These are phyloP conservation scores for Blumeria graminis DNA, from an alignment of 2,329 filamentous ascomycete genomes.

Conservation along the genomic window DNA sequence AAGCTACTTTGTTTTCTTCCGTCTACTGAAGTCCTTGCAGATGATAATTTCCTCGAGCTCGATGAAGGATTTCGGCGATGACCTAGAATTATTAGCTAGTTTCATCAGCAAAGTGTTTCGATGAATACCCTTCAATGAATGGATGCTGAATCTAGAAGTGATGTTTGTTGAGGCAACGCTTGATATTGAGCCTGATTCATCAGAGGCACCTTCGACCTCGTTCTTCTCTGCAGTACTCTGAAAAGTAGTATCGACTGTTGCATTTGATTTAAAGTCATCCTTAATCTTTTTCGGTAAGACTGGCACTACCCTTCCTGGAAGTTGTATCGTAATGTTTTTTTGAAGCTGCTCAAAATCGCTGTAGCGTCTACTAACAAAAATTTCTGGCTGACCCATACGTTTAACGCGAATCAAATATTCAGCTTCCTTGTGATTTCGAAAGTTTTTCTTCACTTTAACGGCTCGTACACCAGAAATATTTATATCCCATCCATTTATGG, in stretches of 20 bases:
- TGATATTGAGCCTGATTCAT: not conserved
- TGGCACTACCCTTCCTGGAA: constrained; percentile 75
- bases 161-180: not conserved
- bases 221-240: constrained; percentile 20
- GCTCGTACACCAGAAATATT: constrained; percentile 80
- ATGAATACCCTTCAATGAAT: not conserved
- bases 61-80: constrained; percentile 18
- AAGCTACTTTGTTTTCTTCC: constrained; percentile 2
- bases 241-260: constrained; percentile 25
- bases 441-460: constrained; percentile 57
- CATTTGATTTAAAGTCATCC: constrained; percentile 40
- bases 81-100: constrained; percentile 7
- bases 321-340: constrained; percentile 54
- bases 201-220: constrained; percentile 2
- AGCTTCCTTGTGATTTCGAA: constrained; percentile 77
- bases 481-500: constrained; percentile 88
- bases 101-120: not conserved
- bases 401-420: constrained; percentile 82
- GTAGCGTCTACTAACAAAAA: constrained; percentile 66
- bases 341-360: constrained; percentile 68
- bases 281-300: constrained; percentile 84
- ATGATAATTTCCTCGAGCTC: constrained; percentile 17
- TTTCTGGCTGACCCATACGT: constrained; percentile 46
- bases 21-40: constrained; percentile 24
- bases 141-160: not conserved